phyloP scores from a whole-genome alignment of 2,329 filamentous ascomycete genomes.

The Fusarium sp. region DNA sequence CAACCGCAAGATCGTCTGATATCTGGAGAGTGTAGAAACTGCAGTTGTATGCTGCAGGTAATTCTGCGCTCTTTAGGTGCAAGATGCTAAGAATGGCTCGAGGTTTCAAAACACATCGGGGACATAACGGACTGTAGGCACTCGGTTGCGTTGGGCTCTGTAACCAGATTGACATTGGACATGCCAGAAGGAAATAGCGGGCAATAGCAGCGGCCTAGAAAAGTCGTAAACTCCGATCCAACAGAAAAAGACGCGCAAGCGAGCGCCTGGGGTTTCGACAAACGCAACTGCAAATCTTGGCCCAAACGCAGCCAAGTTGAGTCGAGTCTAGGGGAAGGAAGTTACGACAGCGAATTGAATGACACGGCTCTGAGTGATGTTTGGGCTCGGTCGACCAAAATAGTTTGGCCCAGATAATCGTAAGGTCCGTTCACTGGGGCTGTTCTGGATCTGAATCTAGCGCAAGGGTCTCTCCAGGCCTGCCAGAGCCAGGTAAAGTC shows the following conservation, averaged over 20 bases:
- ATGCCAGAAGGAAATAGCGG: constrained; percentile 17
- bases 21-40: background rate
- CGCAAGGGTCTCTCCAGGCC: constrained; percentile 22
- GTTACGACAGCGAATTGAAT: constrained; percentile 38
- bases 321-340: constrained; percentile 2
- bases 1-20: constrained; percentile 14
- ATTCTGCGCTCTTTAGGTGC: constrained; percentile 22
- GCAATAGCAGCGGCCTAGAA: constrained; percentile 21
- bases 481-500: constrained; percentile 12
- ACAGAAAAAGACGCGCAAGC: constrained; percentile 25
- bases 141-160: constrained; percentile 13
- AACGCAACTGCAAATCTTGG: constrained; percentile 17
- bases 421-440: constrained; percentile 40
- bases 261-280: constrained; percentile 23
- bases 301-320: constrained; percentile 2
- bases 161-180: background rate
- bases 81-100: constrained; percentile 23
- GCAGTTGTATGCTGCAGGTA: background rate
- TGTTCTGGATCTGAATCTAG: constrained; percentile 45
- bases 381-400: constrained; percentile 43
- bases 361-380: constrained; percentile 34
- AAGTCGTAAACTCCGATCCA: constrained; percentile 1
- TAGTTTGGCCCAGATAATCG: constrained; percentile 39
- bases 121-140: background rate
- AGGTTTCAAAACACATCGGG: constrained; percentile 16